Conservation (phyloP, 1,284 basidiomycete genomes). For the Cystobasidium slooffiae region DNA sequence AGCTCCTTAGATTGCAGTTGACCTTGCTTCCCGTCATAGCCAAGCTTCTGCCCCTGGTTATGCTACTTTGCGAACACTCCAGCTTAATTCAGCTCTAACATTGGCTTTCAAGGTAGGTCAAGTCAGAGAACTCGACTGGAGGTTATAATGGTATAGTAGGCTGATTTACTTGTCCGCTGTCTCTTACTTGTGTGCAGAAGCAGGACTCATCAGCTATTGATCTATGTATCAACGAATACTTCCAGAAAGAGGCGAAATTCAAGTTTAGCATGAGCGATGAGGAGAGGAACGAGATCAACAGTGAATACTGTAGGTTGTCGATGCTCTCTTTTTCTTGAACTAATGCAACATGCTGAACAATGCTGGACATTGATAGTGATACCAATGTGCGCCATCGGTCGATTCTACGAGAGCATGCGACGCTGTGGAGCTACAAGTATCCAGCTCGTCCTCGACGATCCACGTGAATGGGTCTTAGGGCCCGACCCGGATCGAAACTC, state of each 20-base stretch:
- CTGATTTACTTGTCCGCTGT: not conserved
- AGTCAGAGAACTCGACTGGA: not conserved
- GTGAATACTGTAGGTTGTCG: conserved; percentile 35
- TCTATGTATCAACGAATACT: conserved; percentile 12
- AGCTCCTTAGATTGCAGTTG: not conserved
- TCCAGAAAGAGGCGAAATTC: conserved; percentile 20
- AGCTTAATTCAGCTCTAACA: conserved; percentile 9
- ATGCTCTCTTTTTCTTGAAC: no score
- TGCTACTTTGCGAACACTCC: conserved; percentile 23
- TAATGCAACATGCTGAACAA: no score
- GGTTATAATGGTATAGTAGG: not conserved
- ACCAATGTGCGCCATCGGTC: conserved; percentile 15
- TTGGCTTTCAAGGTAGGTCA: conserved; percentile 14
- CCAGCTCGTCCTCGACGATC: conserved; percentile 29
- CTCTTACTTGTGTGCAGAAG: not conserved
- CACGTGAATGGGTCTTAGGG: conserved; percentile 9
- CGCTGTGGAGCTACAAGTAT: conserved; percentile 19
- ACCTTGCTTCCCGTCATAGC: not conserved
- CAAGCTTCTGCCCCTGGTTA: conserved; percentile 16
- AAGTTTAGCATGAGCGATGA: conserved; percentile 31
- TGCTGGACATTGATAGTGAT: no score
- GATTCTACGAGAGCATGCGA: conserved; percentile 35
- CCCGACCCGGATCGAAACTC: not conserved
- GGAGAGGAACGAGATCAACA: not conserved
- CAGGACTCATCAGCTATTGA: conserved; percentile 2